Evolutionary conservation across 306 rosid species (phyloP).

Genomic region (Prunus mira): DNA sequence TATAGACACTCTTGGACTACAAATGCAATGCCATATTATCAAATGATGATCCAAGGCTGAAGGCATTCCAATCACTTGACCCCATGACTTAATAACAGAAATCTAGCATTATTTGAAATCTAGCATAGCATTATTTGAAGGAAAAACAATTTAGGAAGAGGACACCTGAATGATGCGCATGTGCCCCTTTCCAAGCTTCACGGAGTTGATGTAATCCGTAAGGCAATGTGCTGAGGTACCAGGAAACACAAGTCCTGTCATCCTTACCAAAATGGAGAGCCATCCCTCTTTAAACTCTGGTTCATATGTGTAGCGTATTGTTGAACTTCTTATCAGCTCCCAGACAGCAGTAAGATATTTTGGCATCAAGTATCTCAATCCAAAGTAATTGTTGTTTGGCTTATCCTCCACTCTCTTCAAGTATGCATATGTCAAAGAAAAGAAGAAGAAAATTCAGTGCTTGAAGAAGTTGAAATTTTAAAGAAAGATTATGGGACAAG

Average conservation of each 20-base stretch:
- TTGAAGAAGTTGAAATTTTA: not conserved
- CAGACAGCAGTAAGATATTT: constrained; percentile 57
- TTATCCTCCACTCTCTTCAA: constrained; percentile 54
- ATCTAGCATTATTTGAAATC: too few relatives aligned
- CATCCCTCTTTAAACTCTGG: constrained; percentile 62
- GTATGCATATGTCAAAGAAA: constrained; percentile 14
- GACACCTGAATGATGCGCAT: constrained; percentile 29
- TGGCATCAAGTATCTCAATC: constrained; percentile 37
- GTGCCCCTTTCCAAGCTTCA: constrained; percentile 48
- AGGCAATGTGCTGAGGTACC: constrained; percentile 65
- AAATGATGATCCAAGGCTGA: not conserved
- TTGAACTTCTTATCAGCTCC: constrained; percentile 63
- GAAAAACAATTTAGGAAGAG: constrained; percentile 1
- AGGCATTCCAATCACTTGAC: not conserved
- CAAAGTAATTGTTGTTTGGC: constrained; percentile 67
- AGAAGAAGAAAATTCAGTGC: constrained; percentile 6
- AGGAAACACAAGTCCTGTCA: constrained; percentile 60
- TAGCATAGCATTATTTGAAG: too few relatives aligned
- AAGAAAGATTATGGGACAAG: not conserved
- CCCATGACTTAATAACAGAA: not conserved
- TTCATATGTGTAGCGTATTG: constrained; percentile 54
- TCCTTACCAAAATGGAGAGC: constrained; percentile 45
- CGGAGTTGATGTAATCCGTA: constrained; percentile 53
- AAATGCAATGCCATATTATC: not conserved
- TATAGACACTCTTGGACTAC: not conserved